Evolutionary conservation across 2,329 filamentous ascomycete species (phyloP).

Genomic region (Cryphonectria nitschkei): DNA sequence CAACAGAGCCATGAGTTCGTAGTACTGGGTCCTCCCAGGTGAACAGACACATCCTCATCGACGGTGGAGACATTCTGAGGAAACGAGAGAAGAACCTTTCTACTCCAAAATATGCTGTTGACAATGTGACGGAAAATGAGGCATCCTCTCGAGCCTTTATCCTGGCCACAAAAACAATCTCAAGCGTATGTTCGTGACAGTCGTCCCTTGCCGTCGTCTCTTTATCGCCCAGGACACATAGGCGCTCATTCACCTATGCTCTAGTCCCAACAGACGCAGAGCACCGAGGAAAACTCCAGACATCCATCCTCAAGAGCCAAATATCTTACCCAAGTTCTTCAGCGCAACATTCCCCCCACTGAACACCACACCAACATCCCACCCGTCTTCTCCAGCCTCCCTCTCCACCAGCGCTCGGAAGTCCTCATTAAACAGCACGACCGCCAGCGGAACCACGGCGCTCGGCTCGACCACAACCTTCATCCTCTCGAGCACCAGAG

Average conservation of each 20-base stretch:
- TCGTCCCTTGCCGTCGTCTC: not conserved
- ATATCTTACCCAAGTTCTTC: slow-evolving; percentile 56
- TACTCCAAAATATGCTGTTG: not conserved
- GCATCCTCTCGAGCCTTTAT: not conserved
- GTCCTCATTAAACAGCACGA: slow-evolving; percentile 82
- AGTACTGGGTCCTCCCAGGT: not conserved
- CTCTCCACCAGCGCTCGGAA: slow-evolving; percentile 72
- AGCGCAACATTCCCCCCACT: slow-evolving; percentile 64
- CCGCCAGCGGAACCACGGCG: slow-evolving; percentile 81
- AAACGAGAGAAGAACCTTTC: not conserved
- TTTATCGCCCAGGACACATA: not conserved
- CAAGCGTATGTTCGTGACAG: not conserved
- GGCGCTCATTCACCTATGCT: not conserved
- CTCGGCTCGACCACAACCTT: slow-evolving; percentile 92
- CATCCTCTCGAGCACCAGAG: slow-evolving; percentile 80
- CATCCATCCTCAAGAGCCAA: slow-evolving; percentile 37
- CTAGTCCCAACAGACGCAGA: not conserved
- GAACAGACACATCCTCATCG: not conserved
- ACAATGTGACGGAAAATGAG: not conserved
- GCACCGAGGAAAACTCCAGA: not conserved
- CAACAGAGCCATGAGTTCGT: not conserved
- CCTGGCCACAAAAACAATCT: not conserved
- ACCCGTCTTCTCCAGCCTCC: slow-evolving; percentile 73
- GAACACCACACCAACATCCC: slow-evolving; percentile 68
- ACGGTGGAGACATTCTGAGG: not conserved